Evolutionary conservation across 176 grass and related monocot species (phyloP), one percentile per base, ranked within the genome.

Genomic region (Metroxylon sagu): DNA sequence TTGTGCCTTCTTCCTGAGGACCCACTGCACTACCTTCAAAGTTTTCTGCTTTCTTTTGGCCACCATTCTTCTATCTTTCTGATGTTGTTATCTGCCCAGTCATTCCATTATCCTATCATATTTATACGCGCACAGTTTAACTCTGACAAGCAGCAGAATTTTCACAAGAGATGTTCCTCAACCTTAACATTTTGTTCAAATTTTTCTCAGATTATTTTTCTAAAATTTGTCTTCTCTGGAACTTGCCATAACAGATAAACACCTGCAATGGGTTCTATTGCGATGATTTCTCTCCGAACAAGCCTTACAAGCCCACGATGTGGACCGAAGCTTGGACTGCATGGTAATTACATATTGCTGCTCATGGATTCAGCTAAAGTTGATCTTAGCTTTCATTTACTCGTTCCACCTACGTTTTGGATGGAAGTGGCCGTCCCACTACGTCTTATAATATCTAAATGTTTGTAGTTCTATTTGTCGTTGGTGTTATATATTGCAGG

Each of bases 271-370:
- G 93, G 57, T 98, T 98, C 76, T 98, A 98, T 62, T 98, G 93
- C 74, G 93, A 98, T 61, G 61, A 87, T 59, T 98, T 98, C 79
- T 61, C 84, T 54, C 88, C 93, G 18, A 98, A 98, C 74, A 65
- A 73, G 25, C 67, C 84, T 71, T 85, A 85, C 62, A 98, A 98
- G 73, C 93, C 93, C 63, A 76, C 51, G 7, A 98, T 98, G 93
- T 98, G 93, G 93, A 98, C 93, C 31, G 93, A 98, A 92, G 88
- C 93, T 80, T 98, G 93, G 93, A 98, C 81, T 81, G 93, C 88
- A 26, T 98, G 93, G 93, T 98, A 83, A 56, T 70, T 84, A 8
- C 52, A 16, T 29, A 67, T 61, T 14, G 10, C 48, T 76, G 19
- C 25, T 23, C 19, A 56, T 59, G 15, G 73, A 51, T 15, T 18